Evolutionary conservation across 1,284 basidiomycete genomes (phyloP).

Genomic region (Lentinus polychrous): DNA sequence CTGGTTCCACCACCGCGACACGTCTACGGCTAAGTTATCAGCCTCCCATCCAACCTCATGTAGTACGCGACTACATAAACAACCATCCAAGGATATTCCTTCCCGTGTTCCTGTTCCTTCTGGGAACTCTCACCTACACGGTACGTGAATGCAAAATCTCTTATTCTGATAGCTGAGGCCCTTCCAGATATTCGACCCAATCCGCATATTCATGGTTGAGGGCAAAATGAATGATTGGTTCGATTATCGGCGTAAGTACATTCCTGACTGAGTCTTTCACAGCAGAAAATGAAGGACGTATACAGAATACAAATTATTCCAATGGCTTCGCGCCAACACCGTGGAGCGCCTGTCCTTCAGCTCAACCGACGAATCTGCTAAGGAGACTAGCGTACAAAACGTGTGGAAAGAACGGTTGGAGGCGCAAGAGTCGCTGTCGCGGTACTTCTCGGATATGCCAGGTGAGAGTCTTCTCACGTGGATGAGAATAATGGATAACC

Average conservation of each 20-base stretch:
- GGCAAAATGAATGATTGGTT: conserved; percentile 82
- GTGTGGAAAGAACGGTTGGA: conserved; percentile 83
- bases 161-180: conserved; percentile 9
- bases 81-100: conserved; percentile 84
- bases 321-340: conserved; percentile 60
- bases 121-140: conserved; percentile 86
- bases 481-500: conserved; percentile 1
- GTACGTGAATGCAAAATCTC: conserved; percentile 38
- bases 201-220: conserved; percentile 81
- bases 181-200: conserved; percentile 81
- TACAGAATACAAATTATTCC: conserved; percentile 54
- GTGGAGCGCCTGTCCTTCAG: conserved; percentile 39
- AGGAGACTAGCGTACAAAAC: conserved; percentile 19
- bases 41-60: conserved; percentile 71
- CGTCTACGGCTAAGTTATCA: conserved; percentile 66
- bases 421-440: conserved; percentile 61
- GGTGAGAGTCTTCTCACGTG: conserved; percentile 31
- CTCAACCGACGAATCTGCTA: conserved; percentile 7
- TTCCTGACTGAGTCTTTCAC: not conserved
- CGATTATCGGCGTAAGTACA: conserved; percentile 52
- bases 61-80: conserved; percentile 76
- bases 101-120: conserved; percentile 79
- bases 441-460: conserved; percentile 72
- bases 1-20: conserved; percentile 34
- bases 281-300: not conserved